These are phyloP conservation scores for Chlamydomonas incerta DNA, from an alignment of 139 green algal species.

Conservation along the genomic window DNA sequence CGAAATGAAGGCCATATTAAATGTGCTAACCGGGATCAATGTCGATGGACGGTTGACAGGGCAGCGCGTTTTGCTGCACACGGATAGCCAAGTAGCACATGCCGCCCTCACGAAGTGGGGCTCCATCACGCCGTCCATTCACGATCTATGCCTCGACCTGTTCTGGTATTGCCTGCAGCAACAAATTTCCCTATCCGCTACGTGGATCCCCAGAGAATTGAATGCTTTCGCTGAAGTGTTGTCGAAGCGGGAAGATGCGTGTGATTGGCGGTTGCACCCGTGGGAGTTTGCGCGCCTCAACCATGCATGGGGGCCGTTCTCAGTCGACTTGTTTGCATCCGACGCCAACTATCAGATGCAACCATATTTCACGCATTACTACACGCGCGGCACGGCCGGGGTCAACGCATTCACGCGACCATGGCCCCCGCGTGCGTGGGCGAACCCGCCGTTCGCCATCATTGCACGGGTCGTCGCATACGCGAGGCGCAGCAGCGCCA, in stretches of 20 bases:
- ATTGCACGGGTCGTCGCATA: no score
- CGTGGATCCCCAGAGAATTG: neutral
- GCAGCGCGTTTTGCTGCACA: no score
- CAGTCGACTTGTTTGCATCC: neutral
- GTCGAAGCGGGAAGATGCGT: neutral
- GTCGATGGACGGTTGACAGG: no score
- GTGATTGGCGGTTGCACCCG: neutral
- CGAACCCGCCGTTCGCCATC: neutral
- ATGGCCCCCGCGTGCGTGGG: neutral
- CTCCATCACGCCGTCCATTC: neutral
- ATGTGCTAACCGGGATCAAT: no score
- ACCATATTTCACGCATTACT: neutral
- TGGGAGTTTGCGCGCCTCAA: neutral
- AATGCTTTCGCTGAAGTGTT: neutral
- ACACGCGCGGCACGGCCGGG: neutral
- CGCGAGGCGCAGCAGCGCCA: no score
- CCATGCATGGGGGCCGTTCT: neutral
- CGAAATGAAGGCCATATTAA: no score
- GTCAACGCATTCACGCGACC: neutral
- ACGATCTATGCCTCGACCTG: neutral
- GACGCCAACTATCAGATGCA: neutral
- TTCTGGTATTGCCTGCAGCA: neutral
- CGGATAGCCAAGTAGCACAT: neutral
- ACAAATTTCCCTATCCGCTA: neutral
- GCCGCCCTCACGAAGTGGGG: neutral